A percentile compares a stretch with the other conserved stretches of the same genome.
Evolutionary conservation across 805 yeast genomes (phyloP).

Genomic region (Pichia cabralensis): DNA sequence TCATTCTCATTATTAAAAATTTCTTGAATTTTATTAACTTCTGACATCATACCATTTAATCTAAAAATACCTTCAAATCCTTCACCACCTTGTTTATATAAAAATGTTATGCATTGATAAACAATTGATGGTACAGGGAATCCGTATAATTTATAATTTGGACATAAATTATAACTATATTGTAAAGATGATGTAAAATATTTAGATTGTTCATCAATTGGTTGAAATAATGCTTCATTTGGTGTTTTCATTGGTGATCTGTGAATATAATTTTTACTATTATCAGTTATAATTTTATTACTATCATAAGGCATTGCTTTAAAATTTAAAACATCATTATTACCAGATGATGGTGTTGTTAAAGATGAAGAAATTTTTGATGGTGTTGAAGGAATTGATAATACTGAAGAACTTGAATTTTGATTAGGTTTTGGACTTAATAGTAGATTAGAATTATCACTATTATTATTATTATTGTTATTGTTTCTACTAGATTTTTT

Average conservation of each 20-base stretch:
- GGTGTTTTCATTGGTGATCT: conserved; percentile 6
- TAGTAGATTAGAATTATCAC: neutral
- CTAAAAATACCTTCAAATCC: conserved; percentile 88
- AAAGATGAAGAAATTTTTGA: conserved; percentile 6
- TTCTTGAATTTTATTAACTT: conserved; percentile 59
- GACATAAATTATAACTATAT: conserved; percentile 42
- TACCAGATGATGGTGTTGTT: conserved; percentile 9
- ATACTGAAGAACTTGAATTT: neutral
- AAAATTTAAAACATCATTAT: conserved; percentile 21
- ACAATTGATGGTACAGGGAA: conserved; percentile 63
- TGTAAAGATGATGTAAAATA: conserved; percentile 58
- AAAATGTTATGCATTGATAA: conserved; percentile 60
- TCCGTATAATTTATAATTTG: conserved; percentile 31
- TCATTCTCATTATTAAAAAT: conserved; percentile 61
- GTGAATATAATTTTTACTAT: neutral
- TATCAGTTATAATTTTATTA: conserved; percentile 7
- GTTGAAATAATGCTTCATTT: conserved; percentile 6
- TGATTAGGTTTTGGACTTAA: conserved; percentile 1
- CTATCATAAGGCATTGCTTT: conserved; percentile 26
- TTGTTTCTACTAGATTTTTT: conserved; percentile 2
- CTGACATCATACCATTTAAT: conserved; percentile 76
- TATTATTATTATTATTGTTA: conserved; percentile 1
- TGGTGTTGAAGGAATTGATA: conserved; percentile 3
- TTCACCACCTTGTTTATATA: conserved; percentile 58
- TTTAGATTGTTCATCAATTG: conserved; percentile 15